Conservation (phyloP, 768 basidiomycete genomes). For the Kwoniella heveanensis region DNA sequence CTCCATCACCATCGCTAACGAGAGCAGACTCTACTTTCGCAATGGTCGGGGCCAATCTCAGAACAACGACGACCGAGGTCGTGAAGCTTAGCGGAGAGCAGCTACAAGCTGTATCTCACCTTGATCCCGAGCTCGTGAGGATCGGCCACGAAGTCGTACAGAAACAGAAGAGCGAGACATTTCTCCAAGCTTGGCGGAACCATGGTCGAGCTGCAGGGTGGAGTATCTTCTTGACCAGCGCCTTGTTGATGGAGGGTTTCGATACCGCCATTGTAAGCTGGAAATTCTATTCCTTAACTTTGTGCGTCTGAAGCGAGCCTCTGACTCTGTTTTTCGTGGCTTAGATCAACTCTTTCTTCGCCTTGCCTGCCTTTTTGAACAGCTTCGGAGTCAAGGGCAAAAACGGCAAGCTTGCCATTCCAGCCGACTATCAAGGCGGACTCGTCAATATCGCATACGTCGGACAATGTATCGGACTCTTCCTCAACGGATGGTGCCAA, state of each 20-base stretch:
- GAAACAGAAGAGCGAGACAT: conserved; percentile 28
- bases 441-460: conserved; percentile 47
- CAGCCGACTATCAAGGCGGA: conserved; percentile 51
- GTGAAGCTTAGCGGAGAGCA: conserved; percentile 25
- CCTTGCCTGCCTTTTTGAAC: conserved; percentile 25
- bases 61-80: too few species aligned
- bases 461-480: conserved; percentile 42
- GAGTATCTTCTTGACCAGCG: conserved; percentile 29
- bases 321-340: not conserved
- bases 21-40: too few species aligned
- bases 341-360: conserved; percentile 36
- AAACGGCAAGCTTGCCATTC: conserved; percentile 40
- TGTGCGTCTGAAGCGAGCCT: not conserved
- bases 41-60: too few species aligned
- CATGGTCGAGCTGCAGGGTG: conserved; percentile 33
- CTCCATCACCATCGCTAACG: too few species aligned
- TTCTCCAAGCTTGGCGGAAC: conserved; percentile 30
- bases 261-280: conserved; percentile 32
- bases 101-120: conserved; percentile 21
- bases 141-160: conserved; percentile 28
- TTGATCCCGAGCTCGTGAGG: conserved; percentile 31
- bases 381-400: conserved; percentile 23
- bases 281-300: not conserved
- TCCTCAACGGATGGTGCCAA: conserved; percentile 32
- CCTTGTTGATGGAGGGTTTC: conserved; percentile 37